Base-by-base conservation (phyloP, 1,284 basidiomycete genomes). In the Ustilago xerochloae region DNA sequence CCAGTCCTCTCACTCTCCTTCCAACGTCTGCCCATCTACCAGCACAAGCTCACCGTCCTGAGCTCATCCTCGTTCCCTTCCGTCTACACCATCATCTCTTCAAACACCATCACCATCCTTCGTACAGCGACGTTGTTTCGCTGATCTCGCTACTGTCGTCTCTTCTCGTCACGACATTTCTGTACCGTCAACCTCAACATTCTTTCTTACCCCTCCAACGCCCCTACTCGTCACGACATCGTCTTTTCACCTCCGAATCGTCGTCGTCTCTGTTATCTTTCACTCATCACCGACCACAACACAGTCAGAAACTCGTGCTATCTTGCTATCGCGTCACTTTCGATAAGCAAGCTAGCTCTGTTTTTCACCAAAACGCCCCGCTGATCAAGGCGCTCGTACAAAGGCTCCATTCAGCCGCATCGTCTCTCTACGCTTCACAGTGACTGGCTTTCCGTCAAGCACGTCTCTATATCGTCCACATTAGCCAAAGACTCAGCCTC, bases 361-460 rank as follows among this genome's bases (percentile, higher is more conserved):
- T 26, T 6, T 6, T 41, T 29, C 3, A 8, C 20, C 33, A 52
- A 18, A 35, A 60, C 61, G 43, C 43, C 41, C 35, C 35, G 28
- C 43, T 63, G 41, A 41, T 49, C 26, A 2, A 36, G 35, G 12
- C 24, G 1, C 18, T 24, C 20, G 8, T 36, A 15, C 3, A 38
- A 43, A 71, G 68, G 68, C 68, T 71, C 63, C 51, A 65, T 71
- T 71, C 56, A 71, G 68, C 68, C 68, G 62, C 53, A 22, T n/a
- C n/a, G n/a, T n/a, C 41, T 47, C 18, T 15, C 8, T 6, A 18
- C 28, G 22, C 26, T 20, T 7, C 10, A 4, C 51, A 33, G 4
- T 36, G 32, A 29, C 29, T 18, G 16, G 24, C 12, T 29, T 61
- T 36, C 28, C 35, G n/a, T 48, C 32, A n/a, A 52, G n/a, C 43